A percentile compares a stretch with the other conserved stretches of the same genome.
Conservation (phyloP, 495 filamentous ascomycete genomes). For the Stereocaulon alpinum region DNA sequence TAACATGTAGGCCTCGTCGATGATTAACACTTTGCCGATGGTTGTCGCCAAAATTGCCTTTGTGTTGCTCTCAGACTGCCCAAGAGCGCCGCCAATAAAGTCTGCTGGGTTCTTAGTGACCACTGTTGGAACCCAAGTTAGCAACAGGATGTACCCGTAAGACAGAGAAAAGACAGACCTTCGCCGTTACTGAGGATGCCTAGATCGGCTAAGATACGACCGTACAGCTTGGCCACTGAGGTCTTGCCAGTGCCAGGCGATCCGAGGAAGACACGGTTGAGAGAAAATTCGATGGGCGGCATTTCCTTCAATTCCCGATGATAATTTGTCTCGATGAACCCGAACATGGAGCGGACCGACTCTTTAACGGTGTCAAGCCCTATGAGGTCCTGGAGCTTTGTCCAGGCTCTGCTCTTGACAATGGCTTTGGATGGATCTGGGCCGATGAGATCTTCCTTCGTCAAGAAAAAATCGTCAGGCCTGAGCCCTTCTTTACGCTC, state of each 20-base stretch:
- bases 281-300: slow-evolving; percentile 42
- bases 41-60: slow-evolving; percentile 59
- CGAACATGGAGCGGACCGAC: slow-evolving; percentile 44
- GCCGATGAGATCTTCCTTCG: slow-evolving; percentile 54
- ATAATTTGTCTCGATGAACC: slow-evolving; percentile 53
- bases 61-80: slow-evolving; percentile 58
- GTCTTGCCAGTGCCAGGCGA: slow-evolving; percentile 70
- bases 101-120: slow-evolving; percentile 63
- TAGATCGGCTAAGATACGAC: slow-evolving; percentile 50
- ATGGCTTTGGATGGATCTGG: slow-evolving; percentile 50
- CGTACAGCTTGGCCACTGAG: slow-evolving; percentile 64
- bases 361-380: slow-evolving; percentile 55
- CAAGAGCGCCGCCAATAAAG: slow-evolving; percentile 54
- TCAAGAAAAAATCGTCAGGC: slow-evolving; percentile 43
- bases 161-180: slow-evolving; percentile 32
- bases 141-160: slow-evolving; percentile 4
- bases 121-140: slow-evolving; percentile 26
- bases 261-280: slow-evolving; percentile 66
- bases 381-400: slow-evolving; percentile 46
- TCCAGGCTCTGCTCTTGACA: slow-evolving; percentile 43
- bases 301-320: slow-evolving; percentile 50
- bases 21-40: slow-evolving; percentile 63
- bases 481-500: slow-evolving; percentile 26
- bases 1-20: slow-evolving; percentile 64
- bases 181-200: slow-evolving; percentile 52